phyloP scores from a whole-genome alignment of 768 basidiomycete species.

The Leccinum ochraceum region DNA sequence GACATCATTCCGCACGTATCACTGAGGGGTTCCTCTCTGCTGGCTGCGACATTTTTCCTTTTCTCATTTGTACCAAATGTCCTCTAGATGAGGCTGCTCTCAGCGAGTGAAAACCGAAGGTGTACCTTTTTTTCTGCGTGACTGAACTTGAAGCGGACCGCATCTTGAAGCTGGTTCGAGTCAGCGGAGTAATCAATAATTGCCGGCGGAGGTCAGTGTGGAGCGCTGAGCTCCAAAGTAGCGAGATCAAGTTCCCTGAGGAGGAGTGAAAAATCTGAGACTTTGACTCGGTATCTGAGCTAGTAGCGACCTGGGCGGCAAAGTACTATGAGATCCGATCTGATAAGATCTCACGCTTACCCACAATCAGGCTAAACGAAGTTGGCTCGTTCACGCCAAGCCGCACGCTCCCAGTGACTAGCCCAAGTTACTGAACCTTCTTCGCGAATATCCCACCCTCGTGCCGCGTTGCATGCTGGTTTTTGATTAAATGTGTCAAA shows the following conservation, averaged over 20 bases:
- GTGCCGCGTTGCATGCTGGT: neutral
- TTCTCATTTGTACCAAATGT: neutral
- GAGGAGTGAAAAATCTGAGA: slow-evolving; percentile 3
- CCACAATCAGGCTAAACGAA: neutral
- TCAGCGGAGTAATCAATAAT: neutral
- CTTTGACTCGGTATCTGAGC: neutral
- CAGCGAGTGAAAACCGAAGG: neutral
- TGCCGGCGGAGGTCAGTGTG: neutral
- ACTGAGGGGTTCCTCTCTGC: neutral
- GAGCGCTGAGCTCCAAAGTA: neutral
- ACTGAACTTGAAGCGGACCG: neutral
- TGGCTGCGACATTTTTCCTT: neutral
- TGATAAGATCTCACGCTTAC: neutral
- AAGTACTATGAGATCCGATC: neutral
- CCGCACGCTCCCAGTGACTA: neutral
- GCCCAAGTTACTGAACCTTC: slow-evolving; percentile 1
- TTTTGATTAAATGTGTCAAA: slow-evolving; percentile 1
- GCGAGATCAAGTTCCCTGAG: neutral
- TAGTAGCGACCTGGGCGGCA: neutral
- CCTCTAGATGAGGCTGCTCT: neutral
- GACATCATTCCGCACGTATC: neutral
- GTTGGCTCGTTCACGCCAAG: neutral
- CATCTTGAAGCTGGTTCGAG: neutral
- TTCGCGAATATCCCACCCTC: slow-evolving; percentile 5
- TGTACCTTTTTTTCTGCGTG: neutral